phyloP scores from a whole-genome alignment of 495 filamentous ascomycete genomes.

The Talaromyces adpressus region DNA sequence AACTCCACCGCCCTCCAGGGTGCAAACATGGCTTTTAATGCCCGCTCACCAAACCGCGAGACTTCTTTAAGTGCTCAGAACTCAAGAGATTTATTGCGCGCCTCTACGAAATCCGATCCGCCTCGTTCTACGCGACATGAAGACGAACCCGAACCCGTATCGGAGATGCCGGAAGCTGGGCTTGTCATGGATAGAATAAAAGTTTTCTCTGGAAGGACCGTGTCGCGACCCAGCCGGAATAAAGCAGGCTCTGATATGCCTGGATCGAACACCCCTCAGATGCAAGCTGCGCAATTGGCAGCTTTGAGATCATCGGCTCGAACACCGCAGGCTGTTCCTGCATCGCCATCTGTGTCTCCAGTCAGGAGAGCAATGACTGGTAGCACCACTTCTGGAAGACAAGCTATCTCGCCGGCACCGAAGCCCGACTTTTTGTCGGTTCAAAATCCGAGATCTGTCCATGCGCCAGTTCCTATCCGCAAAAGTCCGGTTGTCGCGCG shows the following conservation, averaged over 20 bases:
- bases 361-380: not conserved
- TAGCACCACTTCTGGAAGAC: not conserved
- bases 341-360: not conserved
- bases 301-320: conserved; percentile 21
- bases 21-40: conserved; percentile 31
- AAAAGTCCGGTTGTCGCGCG: not conserved
- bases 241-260: conserved; percentile 9
- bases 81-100: conserved; percentile 5
- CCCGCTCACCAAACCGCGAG: conserved; percentile 14
- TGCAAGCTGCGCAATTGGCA: conserved; percentile 32
- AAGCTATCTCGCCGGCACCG: not conserved
- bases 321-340: not conserved
- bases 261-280: conserved; percentile 19
- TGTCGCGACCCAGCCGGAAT: conserved; percentile 6
- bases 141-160: conserved; percentile 13
- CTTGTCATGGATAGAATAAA: conserved; percentile 39
- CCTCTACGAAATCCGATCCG: conserved; percentile 6
- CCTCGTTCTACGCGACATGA: conserved; percentile 8
- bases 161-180: conserved; percentile 26
- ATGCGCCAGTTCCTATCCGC: conserved; percentile 5
- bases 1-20: conserved; percentile 25
- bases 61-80: conserved; percentile 13
- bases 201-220: conserved; percentile 22
- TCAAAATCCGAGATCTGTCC: not conserved
- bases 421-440: not conserved